A percentile compares a stretch with the other conserved stretches of the same genome.
phyloP scores from a whole-genome alignment of 2,329 filamentous ascomycete genomes.

The Fusarium camptoceras region DNA sequence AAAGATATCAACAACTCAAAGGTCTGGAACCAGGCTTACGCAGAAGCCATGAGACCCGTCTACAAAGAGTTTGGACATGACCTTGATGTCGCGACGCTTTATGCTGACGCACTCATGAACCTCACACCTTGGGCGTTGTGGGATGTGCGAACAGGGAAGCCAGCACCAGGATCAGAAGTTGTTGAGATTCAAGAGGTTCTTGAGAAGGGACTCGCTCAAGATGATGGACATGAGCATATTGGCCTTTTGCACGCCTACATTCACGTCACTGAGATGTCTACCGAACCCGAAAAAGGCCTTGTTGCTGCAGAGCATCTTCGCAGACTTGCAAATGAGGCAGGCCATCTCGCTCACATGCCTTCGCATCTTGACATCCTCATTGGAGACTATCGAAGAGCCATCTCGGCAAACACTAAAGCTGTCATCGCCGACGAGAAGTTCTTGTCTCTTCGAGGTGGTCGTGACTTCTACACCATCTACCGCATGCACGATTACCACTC shows the following conservation, averaged over 20 bases:
- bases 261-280: conserved; percentile 82
- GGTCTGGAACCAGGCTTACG: conserved; percentile 48
- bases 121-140: conserved; percentile 57
- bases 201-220: conserved; percentile 61
- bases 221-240: conserved; percentile 65
- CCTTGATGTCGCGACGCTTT: conserved; percentile 48
- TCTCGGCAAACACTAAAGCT: conserved; percentile 70
- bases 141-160: conserved; percentile 51
- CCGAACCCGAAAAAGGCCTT: conserved; percentile 68
- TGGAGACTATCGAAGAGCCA: conserved; percentile 74
- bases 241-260: conserved; percentile 81
- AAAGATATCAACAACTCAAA: conserved; percentile 56
- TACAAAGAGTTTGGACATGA: conserved; percentile 52
- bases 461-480: conserved; percentile 80
- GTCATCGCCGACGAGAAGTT: conserved; percentile 75
- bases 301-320: conserved; percentile 70
- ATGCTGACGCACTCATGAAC: conserved; percentile 57
- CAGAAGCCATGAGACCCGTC: conserved; percentile 50
- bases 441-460: conserved; percentile 64
- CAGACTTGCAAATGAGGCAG: conserved; percentile 73
- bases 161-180: conserved; percentile 49
- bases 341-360: conserved; percentile 79
- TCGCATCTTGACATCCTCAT: conserved; percentile 78
- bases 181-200: conserved; percentile 51
- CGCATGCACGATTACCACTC: conserved; percentile 79